Evolutionary conservation across 2,329 filamentous ascomycete genomes (phyloP).

Genomic region (Aureobasidium sp.): DNA sequence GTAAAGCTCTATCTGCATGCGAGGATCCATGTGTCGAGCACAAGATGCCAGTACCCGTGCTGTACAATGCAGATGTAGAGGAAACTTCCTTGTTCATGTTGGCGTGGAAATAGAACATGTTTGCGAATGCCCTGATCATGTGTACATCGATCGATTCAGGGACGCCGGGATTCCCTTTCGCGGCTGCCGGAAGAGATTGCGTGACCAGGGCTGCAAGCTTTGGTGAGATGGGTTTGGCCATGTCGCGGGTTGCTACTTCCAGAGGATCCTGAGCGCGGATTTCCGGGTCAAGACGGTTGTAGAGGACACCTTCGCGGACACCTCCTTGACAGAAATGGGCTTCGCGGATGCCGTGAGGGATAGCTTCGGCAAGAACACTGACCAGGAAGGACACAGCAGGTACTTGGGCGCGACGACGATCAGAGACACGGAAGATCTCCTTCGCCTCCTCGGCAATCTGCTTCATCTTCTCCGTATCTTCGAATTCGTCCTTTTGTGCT

Average conservation of each 20-base stretch:
- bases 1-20: slow-evolving; percentile 58
- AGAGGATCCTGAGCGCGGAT: slow-evolving; percentile 59
- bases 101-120: slow-evolving; percentile 43
- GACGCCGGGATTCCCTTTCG: background rate
- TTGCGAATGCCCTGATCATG: slow-evolving; percentile 46
- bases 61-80: slow-evolving; percentile 60
- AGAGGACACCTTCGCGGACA: slow-evolving; percentile 70
- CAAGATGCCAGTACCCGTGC: slow-evolving; percentile 57
- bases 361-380: slow-evolving; percentile 59
- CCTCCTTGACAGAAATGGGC: slow-evolving; percentile 77
- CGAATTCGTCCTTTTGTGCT: slow-evolving; percentile 55
- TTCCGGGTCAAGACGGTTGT: slow-evolving; percentile 53
- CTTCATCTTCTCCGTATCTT: slow-evolving; percentile 42
- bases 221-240: slow-evolving; percentile 30
- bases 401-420: slow-evolving; percentile 69
- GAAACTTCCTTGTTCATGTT: slow-evolving; percentile 41
- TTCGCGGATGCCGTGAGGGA: slow-evolving; percentile 56
- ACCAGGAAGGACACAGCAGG: slow-evolving; percentile 76
- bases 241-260: slow-evolving; percentile 46
- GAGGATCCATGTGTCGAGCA: slow-evolving; percentile 59
- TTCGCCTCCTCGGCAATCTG: slow-evolving; percentile 28
- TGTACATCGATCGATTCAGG: slow-evolving; percentile 24
- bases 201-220: slow-evolving; percentile 37
- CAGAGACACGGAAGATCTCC: slow-evolving; percentile 63
- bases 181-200: slow-evolving; percentile 33